phyloP scores from a whole-genome alignment of 179 eudicot genomes.

The Dionaea muscipula region DNA sequence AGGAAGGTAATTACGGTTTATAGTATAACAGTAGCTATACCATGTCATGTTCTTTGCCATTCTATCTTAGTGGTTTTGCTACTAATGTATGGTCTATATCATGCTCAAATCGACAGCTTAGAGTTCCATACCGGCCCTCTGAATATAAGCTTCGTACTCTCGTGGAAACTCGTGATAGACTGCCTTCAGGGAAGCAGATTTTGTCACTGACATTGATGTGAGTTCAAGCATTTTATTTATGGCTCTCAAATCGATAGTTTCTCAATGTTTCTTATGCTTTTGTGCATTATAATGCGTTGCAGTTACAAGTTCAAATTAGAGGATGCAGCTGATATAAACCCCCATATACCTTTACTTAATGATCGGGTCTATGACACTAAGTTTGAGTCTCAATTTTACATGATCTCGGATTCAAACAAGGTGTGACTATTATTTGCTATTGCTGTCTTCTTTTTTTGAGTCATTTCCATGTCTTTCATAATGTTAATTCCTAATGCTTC shows the following conservation, averaged over 20 bases:
- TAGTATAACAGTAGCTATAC: background rate
- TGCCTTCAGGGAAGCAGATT: conserved; percentile 95
- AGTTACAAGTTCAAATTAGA: conserved; percentile 94
- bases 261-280: conserved; percentile 3
- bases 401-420: conserved; percentile 93
- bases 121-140: conserved; percentile 69
- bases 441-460: background rate
- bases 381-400: conserved; percentile 94
- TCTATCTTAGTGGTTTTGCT: background rate
- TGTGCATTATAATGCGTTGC: conserved; percentile 20
- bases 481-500: no score
- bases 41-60: background rate
- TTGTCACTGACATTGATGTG: conserved; percentile 73
- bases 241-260: background rate
- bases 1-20: conserved; percentile 40
- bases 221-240: conserved; percentile 19
- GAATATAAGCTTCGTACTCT: conserved; percentile 67
- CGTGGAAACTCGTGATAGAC: conserved; percentile 58
- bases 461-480: background rate
- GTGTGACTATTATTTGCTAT: conserved; percentile 20
- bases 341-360: conserved; percentile 80
- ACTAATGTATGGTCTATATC: background rate
- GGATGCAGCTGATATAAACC: conserved; percentile 82
- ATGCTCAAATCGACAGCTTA: conserved; percentile 38
- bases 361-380: conserved; percentile 86